Conservation (phyloP, 202 grass and related monocot species). For the Hordeum pubiflorum region DNA sequence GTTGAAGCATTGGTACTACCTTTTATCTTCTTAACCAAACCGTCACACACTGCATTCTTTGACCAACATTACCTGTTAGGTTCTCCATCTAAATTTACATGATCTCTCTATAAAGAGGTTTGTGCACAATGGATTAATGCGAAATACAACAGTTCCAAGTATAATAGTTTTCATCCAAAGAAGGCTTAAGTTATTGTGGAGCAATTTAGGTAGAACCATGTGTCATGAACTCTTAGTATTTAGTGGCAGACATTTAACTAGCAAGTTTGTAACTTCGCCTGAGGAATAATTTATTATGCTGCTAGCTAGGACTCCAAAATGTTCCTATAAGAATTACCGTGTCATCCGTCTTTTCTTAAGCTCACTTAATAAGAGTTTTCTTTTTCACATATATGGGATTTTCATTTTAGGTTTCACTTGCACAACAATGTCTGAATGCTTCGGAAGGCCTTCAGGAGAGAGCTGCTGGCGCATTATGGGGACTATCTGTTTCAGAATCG, state of each 20-base stretch:
- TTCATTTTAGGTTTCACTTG: conserved; percentile 79
- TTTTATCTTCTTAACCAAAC: not conserved
- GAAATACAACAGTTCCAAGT: not conserved
- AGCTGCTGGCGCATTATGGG: conserved; percentile 95
- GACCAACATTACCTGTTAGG: not conserved
- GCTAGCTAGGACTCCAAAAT: conserved; percentile 11
- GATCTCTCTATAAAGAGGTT: not conserved
- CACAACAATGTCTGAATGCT: conserved; percentile 79
- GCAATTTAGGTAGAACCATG: conserved; percentile 16
- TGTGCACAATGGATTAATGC: conserved; percentile 3
- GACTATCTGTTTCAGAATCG: conserved; percentile 92
- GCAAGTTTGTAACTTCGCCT: not conserved
- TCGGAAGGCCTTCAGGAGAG: conserved; percentile 98
- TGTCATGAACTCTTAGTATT: conserved; percentile 15
- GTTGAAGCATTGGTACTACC: conserved; percentile 87
- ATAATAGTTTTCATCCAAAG: not conserved
- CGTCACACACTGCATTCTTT: not conserved
- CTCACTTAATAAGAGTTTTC: not conserved
- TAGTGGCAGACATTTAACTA: not conserved
- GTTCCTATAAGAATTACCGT: not conserved
- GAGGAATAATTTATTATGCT: conserved; percentile 15
- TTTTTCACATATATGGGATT: conserved; percentile 30
- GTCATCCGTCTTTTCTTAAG: conserved; percentile 12
- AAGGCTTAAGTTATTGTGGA: conserved; percentile 1
- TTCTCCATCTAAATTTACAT: conserved; percentile 3